These are phyloP conservation scores for Corymbia citriodora DNA, from an alignment of 441 rosid genomes.

Conservation along the genomic window DNA sequence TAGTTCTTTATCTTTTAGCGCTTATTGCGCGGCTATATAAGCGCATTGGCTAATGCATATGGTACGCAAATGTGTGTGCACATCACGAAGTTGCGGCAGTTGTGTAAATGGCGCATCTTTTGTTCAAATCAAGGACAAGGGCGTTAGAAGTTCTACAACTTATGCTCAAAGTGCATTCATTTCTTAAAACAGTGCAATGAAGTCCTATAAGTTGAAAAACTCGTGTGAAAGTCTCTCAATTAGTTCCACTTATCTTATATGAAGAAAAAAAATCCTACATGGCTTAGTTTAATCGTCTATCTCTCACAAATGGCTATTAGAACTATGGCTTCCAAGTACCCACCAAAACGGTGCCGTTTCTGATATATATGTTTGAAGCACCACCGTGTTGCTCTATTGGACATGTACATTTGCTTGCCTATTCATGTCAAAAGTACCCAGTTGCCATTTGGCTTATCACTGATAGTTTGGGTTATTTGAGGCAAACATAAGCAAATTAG, in stretches of 20 bases:
- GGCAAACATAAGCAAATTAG: background rate
- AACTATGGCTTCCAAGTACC: background rate
- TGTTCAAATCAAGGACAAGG: background rate
- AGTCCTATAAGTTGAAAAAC: background rate
- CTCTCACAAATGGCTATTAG: background rate
- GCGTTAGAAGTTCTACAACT: background rate
- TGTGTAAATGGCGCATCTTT: background rate
- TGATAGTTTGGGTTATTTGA: background rate
- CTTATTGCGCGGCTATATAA: background rate
- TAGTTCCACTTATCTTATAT: background rate
- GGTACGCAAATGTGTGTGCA: background rate
- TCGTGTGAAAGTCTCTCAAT: background rate
- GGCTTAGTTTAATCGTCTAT: background rate
- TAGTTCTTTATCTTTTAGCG: background rate
- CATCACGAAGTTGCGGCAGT: background rate
- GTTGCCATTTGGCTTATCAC: background rate
- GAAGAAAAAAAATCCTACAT: background rate
- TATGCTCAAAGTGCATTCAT: background rate
- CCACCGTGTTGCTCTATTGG: background rate
- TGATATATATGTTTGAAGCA: background rate
- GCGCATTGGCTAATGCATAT: background rate
- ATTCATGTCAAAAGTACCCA: background rate
- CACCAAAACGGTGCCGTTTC: background rate
- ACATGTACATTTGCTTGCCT: background rate
- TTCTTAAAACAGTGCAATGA: background rate